A percentile compares a stretch with the other conserved stretches of the same genome.
These are phyloP conservation scores for Morella rubra DNA, from an alignment of 306 rosid species.

Conservation along the genomic window DNA sequence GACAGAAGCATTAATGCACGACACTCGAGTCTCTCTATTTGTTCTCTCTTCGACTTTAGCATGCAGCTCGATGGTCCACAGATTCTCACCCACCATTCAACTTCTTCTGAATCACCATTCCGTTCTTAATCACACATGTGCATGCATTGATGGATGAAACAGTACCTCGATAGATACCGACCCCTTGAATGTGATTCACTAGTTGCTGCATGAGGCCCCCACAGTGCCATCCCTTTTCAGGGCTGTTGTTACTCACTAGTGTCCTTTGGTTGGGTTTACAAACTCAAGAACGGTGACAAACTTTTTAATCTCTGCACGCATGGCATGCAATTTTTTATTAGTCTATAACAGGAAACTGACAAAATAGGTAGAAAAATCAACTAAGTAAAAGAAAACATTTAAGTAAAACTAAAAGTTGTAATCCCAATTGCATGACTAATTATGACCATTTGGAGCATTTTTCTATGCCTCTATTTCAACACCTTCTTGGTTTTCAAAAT, in stretches of 20 bases:
- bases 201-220: not conserved
- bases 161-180: not conserved
- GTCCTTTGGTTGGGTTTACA: not conserved
- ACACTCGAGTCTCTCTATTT: too few species aligned
- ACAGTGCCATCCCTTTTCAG: not conserved
- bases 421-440: not conserved
- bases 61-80: too few species aligned
- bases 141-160: not conserved
- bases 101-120: not conserved
- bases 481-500: constrained; percentile 7
- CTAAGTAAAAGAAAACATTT: too few species aligned
- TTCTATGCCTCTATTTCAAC: constrained; percentile 19
- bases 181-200: not conserved
- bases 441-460: not conserved
- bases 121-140: not conserved
- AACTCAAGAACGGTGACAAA: too few species aligned
- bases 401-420: not conserved
- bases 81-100: too few species aligned
- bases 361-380: not conserved
- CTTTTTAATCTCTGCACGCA: too few species aligned
- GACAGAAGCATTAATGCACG: too few species aligned
- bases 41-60: too few species aligned
- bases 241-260: not conserved
- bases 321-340: too few species aligned
- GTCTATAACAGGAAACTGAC: not conserved